Evolutionary conservation across 1,139 yeast species (phyloP), one percentile per base, ranked within the genome.

Genomic region (Blastobotrys indianensis): DNA sequence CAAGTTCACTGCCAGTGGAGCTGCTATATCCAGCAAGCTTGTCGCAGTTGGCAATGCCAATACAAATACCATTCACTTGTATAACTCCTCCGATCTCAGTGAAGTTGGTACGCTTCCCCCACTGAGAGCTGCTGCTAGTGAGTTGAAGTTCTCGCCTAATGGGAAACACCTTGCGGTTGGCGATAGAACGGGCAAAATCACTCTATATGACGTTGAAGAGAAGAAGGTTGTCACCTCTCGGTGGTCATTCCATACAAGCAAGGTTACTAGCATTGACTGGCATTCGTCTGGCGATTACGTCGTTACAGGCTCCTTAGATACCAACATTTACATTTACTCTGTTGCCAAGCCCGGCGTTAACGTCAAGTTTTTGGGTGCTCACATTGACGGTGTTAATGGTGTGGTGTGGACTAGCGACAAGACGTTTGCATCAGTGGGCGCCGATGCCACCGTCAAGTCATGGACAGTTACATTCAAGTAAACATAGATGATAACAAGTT

Each of bases 231-330:
- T 84, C 39, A 88, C 97, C 1, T 79, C 94, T 0, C 78, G 97
- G 61, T 92, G 99, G 99, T 83, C 95, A 0, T 90, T 85, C 79
- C 97, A 94, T 63, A 84, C 90, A 2, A 82, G 95, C 47, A 80
- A 77, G 49, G 83, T 92, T 50, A 80, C 78, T 47, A 78, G 82
- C 33, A 84, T 94, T 41, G 67, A 79, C 31, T 92, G 97, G 97
- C 76, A 82, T 39, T 65, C 70, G 2, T 88, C 84, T 55, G 84
- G 87, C 46, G 78, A 82, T 55, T 80, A 74, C 55, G 75, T 85
- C 42, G 83, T 82, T 16, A 79, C 92, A 51, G 94, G 84, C 1
- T 86, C 96, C 0, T 70, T 87, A 47, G 99, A 92, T 60, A 82
- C 95, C 10, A 82, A 84, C 48, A 69, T 94, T 38, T 80, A 80